Base-by-base conservation (phyloP, 345 rosid genomes). In the Bruguiera parviflora region DNA sequence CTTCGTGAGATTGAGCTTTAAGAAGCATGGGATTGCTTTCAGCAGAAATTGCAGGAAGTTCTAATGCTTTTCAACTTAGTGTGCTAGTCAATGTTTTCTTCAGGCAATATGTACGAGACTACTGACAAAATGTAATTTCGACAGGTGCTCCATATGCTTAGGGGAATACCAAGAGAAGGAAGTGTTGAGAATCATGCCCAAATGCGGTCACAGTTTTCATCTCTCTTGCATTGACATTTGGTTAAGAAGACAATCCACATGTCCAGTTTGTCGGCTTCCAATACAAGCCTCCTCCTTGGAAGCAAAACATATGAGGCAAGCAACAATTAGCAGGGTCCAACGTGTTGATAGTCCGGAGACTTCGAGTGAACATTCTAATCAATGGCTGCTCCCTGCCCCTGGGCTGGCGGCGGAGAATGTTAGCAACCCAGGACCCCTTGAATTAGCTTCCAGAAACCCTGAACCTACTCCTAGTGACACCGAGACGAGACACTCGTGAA, bases 141-240 rank as follows among this genome's bases (percentile, higher is more conserved):
- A 68, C 79, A 89, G 95, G 70, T 87, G 95, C 72, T 79, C 91
- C 0, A 89, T 89, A 71, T 89, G 92, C 61, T 71, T 89, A 33
- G 91, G 88, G 35, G 90, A 87, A 67, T 89, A 89, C 83, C 82
- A 84, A 69, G 91, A 87, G 78, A 81, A 78, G 77, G 87, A 89
- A 66, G 79, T 82, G 6, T 59, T 87, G 25, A 62, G 95, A 53
- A 85, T 85, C 76, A 85, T 89, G 95, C 91, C 95, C 22, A 77
- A 81, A 70, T 87, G 92, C 29, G 78, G 88, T 35, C 91, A 89
- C 85, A 84, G 61, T 72, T 89, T 89, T 49, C 95, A 89, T 53
- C 82, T 87, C 5, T 58, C 81, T 33, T 89, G 95, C 84, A 80
- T 89, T 21, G 95, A 89, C 66, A 8, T 76, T 35, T 89, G 95